Conservation (phyloP, 2,329 filamentous ascomycete genomes). For the Aspergillus pseudoviridinutans region DNA sequence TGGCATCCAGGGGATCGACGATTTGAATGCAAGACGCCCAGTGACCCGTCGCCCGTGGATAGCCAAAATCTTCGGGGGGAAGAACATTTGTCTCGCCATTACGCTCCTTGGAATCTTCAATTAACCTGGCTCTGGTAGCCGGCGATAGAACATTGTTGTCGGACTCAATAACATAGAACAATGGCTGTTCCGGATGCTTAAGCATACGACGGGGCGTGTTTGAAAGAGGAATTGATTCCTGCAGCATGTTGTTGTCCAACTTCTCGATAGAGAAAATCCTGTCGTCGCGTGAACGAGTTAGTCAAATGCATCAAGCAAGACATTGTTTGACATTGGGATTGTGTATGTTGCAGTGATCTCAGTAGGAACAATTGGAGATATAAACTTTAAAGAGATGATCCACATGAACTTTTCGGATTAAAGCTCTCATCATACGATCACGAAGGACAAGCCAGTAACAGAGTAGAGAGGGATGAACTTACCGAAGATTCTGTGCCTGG, state of each 20-base stretch:
- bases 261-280: slow-evolving; percentile 90
- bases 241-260: slow-evolving; percentile 77
- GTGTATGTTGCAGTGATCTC: slow-evolving; percentile 45
- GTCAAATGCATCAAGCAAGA: neutral
- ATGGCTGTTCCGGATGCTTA: slow-evolving; percentile 78
- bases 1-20: slow-evolving; percentile 74
- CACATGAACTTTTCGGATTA: slow-evolving; percentile 38
- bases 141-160: slow-evolving; percentile 88
- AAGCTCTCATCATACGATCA: slow-evolving; percentile 46
- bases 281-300: slow-evolving; percentile 7
- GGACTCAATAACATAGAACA: slow-evolving; percentile 91
- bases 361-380: slow-evolving; percentile 95
- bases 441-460: slow-evolving; percentile 13
- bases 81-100: slow-evolving; percentile 70
- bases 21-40: slow-evolving; percentile 97
- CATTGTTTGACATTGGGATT: neutral
- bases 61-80: slow-evolving; percentile 80
- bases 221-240: slow-evolving; percentile 78
- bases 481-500: slow-evolving; percentile 83
- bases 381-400: slow-evolving; percentile 45
- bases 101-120: slow-evolving; percentile 65
- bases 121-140: slow-evolving; percentile 68
- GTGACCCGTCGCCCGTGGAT: slow-evolving; percentile 74
- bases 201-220: slow-evolving; percentile 88
- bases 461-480: slow-evolving; percentile 38